Base-by-base conservation (phyloP, 805 yeast genomes). In the Candida xyloterini region DNA sequence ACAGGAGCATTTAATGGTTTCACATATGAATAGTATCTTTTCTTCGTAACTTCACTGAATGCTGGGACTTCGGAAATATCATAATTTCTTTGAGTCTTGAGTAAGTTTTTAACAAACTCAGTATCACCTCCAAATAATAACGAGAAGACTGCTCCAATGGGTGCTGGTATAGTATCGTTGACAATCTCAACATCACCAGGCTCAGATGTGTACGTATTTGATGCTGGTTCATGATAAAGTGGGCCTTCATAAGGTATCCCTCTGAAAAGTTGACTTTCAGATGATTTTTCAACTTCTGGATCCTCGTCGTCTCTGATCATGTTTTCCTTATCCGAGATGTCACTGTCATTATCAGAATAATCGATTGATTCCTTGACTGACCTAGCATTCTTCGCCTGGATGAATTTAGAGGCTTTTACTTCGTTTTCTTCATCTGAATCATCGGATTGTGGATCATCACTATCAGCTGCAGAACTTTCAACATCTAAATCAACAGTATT, bases 1-100 rank as follows among this genome's bases (percentile, higher is more conserved):
- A 85, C 78, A 0, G 86, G 73, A 2, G 76, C 80, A 35, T 72
- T 67, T 30, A 84, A 63, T 1, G 91, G 90, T 50, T 84, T 80
- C 1, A 67, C 68, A 53, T 81, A 84, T 0, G 70, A 58, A 48
- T 77, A 84, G 7, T 63, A 61, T 51, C 95, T 66, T 31, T 61
- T 56, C 37, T 61, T 53, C 15, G 52, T 39, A 0, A 59, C 59
- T 4, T 38, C 32, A 20, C 46, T 58, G 38, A 64, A 74, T 47
- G 51, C 62, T 28, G 78, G 65, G 6, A 76, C 64, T 2, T 72
- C 70, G 0, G 80, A 68, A 5, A 84, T 66, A 30, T 81, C 78
- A 31, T 70, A 70, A 50, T 85, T 86, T 43, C 79, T 81, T 45
- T 81, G 88, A n/a, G 68, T 71, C 35, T 70, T 68, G 28, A 84